These are phyloP conservation scores for Hypoxylon sp. DNA, from an alignment of 2,329 filamentous ascomycete genomes.

Conservation along the genomic window DNA sequence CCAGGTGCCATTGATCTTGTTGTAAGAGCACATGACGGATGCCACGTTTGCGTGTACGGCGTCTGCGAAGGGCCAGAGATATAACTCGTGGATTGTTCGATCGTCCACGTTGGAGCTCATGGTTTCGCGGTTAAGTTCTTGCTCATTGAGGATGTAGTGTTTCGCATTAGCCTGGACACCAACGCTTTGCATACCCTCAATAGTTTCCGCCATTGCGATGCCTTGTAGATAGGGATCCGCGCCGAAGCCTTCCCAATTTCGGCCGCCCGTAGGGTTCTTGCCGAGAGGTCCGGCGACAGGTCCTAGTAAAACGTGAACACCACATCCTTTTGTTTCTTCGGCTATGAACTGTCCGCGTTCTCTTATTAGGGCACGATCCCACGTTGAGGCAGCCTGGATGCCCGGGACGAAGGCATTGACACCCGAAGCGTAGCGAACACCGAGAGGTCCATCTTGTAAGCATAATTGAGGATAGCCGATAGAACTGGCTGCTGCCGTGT, in stretches of 20 bases:
- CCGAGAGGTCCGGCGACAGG: conserved; percentile 83
- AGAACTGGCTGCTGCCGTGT: conserved; percentile 68
- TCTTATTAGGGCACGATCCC: conserved; percentile 82
- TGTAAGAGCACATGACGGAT: conserved; percentile 80
- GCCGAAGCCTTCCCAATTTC: conserved; percentile 89
- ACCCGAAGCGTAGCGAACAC: conserved; percentile 78
- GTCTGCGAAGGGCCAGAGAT: conserved; percentile 78
- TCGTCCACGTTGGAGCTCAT: conserved; percentile 73
- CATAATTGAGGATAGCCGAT: conserved; percentile 80
- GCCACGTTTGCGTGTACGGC: conserved; percentile 76
- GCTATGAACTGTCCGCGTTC: conserved; percentile 78
- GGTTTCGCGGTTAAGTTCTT: conserved; percentile 71
- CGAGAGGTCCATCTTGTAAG: conserved; percentile 85
- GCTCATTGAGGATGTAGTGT: conserved; percentile 79
- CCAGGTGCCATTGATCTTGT: conserved; percentile 78
- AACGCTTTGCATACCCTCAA: conserved; percentile 69
- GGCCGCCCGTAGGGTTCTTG: conserved; percentile 78
- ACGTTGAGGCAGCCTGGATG: conserved; percentile 83
- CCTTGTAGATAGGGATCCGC: conserved; percentile 82
- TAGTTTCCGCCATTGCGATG: conserved; percentile 72
- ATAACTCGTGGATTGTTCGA: conserved; percentile 76
- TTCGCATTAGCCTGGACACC: conserved; percentile 68
- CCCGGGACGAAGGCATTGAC: conserved; percentile 85
- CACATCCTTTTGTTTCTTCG: conserved; percentile 77
- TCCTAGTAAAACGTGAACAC: conserved; percentile 81